A percentile compares a stretch with the other conserved stretches of the same genome.
phyloP scores from a whole-genome alignment of 2,329 filamentous ascomycete genomes.

The Claviceps sp. region DNA sequence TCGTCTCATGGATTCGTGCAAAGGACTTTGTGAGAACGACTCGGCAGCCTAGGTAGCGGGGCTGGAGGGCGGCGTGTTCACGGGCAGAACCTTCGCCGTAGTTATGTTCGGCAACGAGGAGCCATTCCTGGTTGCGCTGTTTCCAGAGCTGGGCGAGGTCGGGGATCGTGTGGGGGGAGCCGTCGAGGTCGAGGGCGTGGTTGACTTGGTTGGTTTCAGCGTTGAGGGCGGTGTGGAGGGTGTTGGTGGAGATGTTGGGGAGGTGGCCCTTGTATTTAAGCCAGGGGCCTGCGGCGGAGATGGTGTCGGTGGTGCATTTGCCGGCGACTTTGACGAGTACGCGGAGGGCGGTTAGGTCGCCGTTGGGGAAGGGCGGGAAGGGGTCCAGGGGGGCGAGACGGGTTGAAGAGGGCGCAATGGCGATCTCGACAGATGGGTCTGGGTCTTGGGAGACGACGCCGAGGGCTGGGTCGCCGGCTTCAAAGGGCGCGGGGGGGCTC shows the following conservation, averaged over 20 bases:
- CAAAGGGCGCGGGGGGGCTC: conserved; percentile 53
- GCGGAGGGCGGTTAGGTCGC: conserved; percentile 62
- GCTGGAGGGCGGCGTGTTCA: conserved; percentile 82
- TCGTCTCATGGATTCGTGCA: conserved; percentile 88
- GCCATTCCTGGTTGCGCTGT: conserved; percentile 61
- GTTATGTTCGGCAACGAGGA: conserved; percentile 95
- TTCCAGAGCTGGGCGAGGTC: conserved; percentile 81
- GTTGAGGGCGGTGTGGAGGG: conserved; percentile 87
- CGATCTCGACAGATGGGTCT: conserved; percentile 56
- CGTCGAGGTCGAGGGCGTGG: conserved; percentile 76
- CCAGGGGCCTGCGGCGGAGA: conserved; percentile 93
- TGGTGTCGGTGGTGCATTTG: conserved; percentile 98
- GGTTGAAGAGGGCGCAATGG: conserved; percentile 75
- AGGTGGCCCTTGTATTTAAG: conserved; percentile 99
- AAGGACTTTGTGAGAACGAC: conserved; percentile 79
- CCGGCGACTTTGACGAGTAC: conserved; percentile 94
- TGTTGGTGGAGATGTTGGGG: conserved; percentile 96
- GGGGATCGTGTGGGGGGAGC: conserved; percentile 63
- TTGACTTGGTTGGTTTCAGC: conserved; percentile 89
- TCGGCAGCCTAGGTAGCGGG: conserved; percentile 75
- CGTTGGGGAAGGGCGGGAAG: conserved; percentile 67
- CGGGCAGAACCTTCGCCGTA: conserved; percentile 85
- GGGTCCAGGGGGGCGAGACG: conserved; percentile 86
- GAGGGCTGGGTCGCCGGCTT: conserved; percentile 61
- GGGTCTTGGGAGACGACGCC: conserved; percentile 59